Base-by-base conservation (phyloP, 2,329 filamentous ascomycete genomes). In the Colletotrichum aenigma region DNA sequence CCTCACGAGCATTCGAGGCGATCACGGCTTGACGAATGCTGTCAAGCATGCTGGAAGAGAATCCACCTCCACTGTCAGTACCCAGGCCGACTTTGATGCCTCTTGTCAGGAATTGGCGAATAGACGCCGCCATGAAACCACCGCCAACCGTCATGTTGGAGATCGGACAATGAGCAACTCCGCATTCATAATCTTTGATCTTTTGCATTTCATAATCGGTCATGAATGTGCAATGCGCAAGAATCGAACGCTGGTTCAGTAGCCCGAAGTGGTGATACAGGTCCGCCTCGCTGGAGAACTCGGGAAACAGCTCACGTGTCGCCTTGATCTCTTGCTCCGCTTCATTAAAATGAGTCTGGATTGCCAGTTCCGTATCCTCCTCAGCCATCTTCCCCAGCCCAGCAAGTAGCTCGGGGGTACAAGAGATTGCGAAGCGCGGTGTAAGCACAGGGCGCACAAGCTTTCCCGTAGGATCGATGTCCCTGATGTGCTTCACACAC, bases 321-420 rank as follows among this genome's bases (percentile, higher is more conserved):
- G 88, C 87, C 2, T 84, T 77, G 69, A 92, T 90, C 81, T 94
- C 92, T 75, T 92, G 88, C 78, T 87, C 85, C 0, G 92, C 91
- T 79, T 94, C 92, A 81, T 93, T 91, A 84, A 94, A 93, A 80
- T 94, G 92, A 4, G 92, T 93, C 82, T 94, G 92, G 36, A 94
- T 89, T 0, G 90, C 86, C 24, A 93, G 80, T 1, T 86, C 81
- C 0, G 84, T 84, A 71, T 93, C 85, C 12, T 84, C 78, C 5
- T 79, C 78, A 1, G 89, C 89, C 28, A 94, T 87, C 3, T 83
- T 79, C 0, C 92, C 92, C 1, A 94, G 84, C 0, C 91, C 90
- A 0, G 79, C 71, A 3, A 94, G 86, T 1, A 93, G 83, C 4
- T 87, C 85, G 1, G 87, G 81, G 1, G 88, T 88, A 79, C 92